Evolutionary conservation across 495 filamentous ascomycete species (phyloP), one percentile per base, ranked within the genome.

Genomic region (Aspergillus heteromorphus): DNA sequence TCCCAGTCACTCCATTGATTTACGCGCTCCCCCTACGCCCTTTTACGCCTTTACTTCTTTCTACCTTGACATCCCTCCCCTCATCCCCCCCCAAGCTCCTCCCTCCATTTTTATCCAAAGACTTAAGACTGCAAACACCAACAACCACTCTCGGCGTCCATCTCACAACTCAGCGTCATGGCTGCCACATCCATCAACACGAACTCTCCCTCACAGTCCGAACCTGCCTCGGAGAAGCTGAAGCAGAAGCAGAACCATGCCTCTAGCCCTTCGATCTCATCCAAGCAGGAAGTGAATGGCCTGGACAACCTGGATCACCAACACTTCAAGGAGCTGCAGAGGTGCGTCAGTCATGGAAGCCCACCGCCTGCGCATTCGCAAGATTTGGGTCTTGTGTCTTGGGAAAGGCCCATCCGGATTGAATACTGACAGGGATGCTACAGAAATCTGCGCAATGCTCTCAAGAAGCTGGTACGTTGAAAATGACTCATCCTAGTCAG

Each of bases 281-380:
- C 68, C 47, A 65, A 73, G 57, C 25, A 59, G 20, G 49, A 53
- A 49, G 67, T 61, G 16, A 79, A 79, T 61, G 81, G 77, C 57
- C 73, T 56, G 16, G 74, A 87, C 45, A 82, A 79, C 45, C 76
- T 76, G 42, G 91, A 95, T 62, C 88, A 79, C 62, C 74, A 80
- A 6, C 88, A 92, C 65, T 76, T 96, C 59, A 89, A 86, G 65
- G 92, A 97, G 62, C 77, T 96, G 17, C 81, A 90, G 57, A 96
- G 92, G 90, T 95, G 69, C 63, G 86, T 74, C 53, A 30, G 7
- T 20, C 19, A 41, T 11, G 27, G 29, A 27, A 27, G 23, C 23
- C 3, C 18, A 29, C 19, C 11, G 6, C 31, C 30, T 48, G 45
- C 30, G 42, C 19, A 23, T 54, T 47, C 27, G 20, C 34, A 16